phyloP scores from a whole-genome alignment of 75 land plant species.

The Azolla pinnata region DNA sequence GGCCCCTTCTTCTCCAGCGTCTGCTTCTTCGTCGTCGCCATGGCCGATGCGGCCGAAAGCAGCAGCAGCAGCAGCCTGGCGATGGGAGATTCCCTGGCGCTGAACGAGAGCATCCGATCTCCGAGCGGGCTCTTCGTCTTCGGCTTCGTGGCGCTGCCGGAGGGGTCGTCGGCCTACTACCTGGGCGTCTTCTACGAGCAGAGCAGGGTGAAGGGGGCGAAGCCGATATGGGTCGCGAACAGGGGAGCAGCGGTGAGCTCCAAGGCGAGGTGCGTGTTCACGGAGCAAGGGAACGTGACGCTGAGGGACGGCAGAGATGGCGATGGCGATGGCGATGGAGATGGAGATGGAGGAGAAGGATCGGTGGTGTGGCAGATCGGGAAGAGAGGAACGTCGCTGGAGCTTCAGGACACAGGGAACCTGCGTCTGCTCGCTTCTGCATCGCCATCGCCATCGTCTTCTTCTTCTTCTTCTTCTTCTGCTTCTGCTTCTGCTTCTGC shows the following conservation, averaged over 20 bases:
- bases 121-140: conserved; percentile 29
- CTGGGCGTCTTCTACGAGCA: conserved; percentile 49
- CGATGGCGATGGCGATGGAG: too few relatives aligned
- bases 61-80: too few relatives aligned
- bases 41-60: too few relatives aligned
- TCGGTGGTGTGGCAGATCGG: conserved; percentile 7
- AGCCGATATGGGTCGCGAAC: conserved; percentile 55
- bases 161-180: conserved; percentile 26
- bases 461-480: too few relatives aligned
- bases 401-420: conserved; percentile 45
- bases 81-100: conserved; percentile 17
- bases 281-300: conserved; percentile 21
- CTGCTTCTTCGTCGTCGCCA: too few relatives aligned
- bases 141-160: conserved; percentile 34
- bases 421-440: too few relatives aligned
- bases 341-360: too few relatives aligned
- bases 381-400: background rate
- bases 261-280: conserved; percentile 12
- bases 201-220: background rate
- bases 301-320: conserved; percentile 9
- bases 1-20: too few relatives aligned
- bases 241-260: conserved; percentile 22
- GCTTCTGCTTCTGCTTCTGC: too few relatives aligned
- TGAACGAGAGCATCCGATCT: conserved; percentile 26
- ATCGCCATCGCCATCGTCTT: too few relatives aligned